Conservation (phyloP, 1,139 yeast genomes). For the Suhomyces bolitotheri region DNA sequence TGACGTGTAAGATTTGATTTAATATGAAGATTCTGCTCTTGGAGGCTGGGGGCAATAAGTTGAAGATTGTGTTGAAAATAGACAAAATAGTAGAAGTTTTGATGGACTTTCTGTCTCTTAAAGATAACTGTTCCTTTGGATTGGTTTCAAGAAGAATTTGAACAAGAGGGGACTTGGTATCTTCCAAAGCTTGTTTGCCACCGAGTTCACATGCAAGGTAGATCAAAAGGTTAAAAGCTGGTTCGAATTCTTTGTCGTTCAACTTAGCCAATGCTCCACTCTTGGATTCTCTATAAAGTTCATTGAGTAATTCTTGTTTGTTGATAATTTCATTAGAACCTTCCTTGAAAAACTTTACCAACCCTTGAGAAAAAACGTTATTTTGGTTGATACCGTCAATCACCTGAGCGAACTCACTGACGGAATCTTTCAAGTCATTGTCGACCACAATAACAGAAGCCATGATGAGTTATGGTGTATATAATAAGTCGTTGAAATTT, state of each 20-base stretch:
- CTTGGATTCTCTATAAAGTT: slow-evolving; percentile 24
- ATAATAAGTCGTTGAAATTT: slow-evolving; percentile 7
- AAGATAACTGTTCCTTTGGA: slow-evolving; percentile 42
- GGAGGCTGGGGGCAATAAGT: slow-evolving; percentile 41
- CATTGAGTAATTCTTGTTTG: slow-evolving; percentile 30
- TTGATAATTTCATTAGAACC: slow-evolving; percentile 29
- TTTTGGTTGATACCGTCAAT: slow-evolving; percentile 36
- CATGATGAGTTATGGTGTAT: slow-evolving; percentile 24
- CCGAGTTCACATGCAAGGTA: slow-evolving; percentile 36
- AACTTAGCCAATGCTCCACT: slow-evolving; percentile 33
- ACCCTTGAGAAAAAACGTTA: slow-evolving; percentile 30
- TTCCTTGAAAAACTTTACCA: slow-evolving; percentile 26
- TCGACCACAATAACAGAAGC: slow-evolving; percentile 51
- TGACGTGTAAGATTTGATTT: slow-evolving; percentile 34
- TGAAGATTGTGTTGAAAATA: slow-evolving; percentile 45
- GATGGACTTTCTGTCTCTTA: slow-evolving; percentile 50
- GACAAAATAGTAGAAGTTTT: slow-evolving; percentile 47
- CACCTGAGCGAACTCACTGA: slow-evolving; percentile 42
- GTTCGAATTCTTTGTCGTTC: slow-evolving; percentile 48
- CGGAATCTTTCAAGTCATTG: slow-evolving; percentile 44
- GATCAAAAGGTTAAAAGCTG: slow-evolving; percentile 44
- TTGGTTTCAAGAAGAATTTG: slow-evolving; percentile 34
- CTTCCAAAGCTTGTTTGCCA: slow-evolving; percentile 29
- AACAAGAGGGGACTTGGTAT: slow-evolving; percentile 30
- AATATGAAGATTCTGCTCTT: slow-evolving; percentile 35